These are phyloP conservation scores for Rhytidiadelphus loreus DNA, from an alignment of 225 moss, liverwort and hornwort species.

Conservation along the genomic window DNA sequence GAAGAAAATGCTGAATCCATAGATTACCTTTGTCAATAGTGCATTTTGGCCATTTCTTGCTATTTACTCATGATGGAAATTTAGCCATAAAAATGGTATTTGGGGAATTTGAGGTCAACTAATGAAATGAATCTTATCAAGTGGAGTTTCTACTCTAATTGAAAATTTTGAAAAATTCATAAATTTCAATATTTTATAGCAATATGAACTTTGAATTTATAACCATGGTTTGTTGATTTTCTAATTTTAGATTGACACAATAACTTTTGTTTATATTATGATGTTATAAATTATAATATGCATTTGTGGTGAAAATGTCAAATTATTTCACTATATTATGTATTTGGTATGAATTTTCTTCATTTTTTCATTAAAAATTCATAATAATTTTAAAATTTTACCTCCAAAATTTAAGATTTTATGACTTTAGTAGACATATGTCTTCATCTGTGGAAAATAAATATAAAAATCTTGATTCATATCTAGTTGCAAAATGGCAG, in stretches of 20 bases:
- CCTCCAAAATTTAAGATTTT: neutral
- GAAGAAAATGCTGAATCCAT: neutral
- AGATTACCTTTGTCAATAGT: neutral
- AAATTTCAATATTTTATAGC: neutral
- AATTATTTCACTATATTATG: fast-evolving
- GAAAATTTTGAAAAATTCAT: neutral
- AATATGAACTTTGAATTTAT: neutral
- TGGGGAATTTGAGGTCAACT: neutral
- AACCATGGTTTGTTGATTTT: neutral
- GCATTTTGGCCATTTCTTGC: neutral
- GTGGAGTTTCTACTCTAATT: neutral
- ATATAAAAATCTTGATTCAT: too few species aligned
- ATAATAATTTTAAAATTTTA: neutral
- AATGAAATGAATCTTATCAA: neutral
- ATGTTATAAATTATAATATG: neutral
- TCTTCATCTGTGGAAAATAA: neutral
- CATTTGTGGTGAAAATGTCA: neutral
- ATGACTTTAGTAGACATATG: fast-evolving
- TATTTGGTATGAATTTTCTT: neutral
- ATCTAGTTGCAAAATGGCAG: neutral
- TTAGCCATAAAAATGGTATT: neutral
- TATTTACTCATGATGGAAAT: neutral
- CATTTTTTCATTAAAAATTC: neutral
- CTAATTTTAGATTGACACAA: fast-evolving
- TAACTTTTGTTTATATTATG: neutral